phyloP scores from a whole-genome alignment of 345 rosid genomes.

The Syzygium oleosum region DNA sequence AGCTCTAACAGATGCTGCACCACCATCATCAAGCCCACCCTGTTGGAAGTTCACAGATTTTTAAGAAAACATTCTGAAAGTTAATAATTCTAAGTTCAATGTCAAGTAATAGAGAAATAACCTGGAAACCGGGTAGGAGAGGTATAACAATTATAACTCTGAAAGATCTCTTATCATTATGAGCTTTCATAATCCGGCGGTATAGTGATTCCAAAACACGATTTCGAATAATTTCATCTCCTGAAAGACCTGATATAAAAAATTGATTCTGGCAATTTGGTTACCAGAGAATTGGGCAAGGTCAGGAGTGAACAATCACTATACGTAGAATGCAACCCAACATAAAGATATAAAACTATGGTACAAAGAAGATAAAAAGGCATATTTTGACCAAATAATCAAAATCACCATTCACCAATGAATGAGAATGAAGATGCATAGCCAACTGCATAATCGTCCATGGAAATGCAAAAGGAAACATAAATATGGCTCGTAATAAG shows the following conservation, averaged over 20 bases:
- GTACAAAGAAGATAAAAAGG: neutral
- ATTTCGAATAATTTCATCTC: slow-evolving; percentile 75
- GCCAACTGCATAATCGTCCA: neutral
- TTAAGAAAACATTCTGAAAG: neutral
- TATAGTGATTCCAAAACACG: slow-evolving; percentile 88
- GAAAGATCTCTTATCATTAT: slow-evolving; percentile 75
- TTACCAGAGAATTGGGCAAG: slow-evolving; percentile 25
- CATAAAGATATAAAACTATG: neutral
- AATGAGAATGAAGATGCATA: neutral
- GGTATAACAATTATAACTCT: slow-evolving; percentile 91
- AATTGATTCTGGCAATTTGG: slow-evolving; percentile 86
- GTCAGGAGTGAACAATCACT: slow-evolving; percentile 20
- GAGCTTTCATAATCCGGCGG: slow-evolving; percentile 74
- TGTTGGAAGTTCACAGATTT: slow-evolving; percentile 18
- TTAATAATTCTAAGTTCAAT: neutral
- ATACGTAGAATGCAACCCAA: neutral
- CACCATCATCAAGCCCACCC: slow-evolving; percentile 97
- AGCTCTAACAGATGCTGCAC: slow-evolving; percentile 98
- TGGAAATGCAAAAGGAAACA: neutral
- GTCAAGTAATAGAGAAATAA: slow-evolving; percentile 11
- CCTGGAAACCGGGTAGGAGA: slow-evolving; percentile 98
- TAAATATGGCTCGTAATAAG: neutral
- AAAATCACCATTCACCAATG: neutral
- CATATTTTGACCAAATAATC: neutral
- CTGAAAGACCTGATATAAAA: slow-evolving; percentile 97